Base-by-base conservation (phyloP, 306 rosid genomes). In the Sesbania bispinosa region DNA sequence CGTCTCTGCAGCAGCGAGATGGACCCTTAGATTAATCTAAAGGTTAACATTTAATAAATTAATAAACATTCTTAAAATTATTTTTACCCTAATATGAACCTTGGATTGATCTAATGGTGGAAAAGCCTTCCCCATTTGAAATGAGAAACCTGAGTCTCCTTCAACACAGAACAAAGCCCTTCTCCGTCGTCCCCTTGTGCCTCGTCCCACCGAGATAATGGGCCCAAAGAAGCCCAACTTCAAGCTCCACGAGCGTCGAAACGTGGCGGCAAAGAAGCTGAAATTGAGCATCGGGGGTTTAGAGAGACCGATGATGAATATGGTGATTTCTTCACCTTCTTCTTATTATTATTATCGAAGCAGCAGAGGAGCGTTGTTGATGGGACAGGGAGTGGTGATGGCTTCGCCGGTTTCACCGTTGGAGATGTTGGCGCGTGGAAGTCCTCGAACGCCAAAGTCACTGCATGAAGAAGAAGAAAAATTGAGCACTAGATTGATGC, bases 191-290 rank as follows among this genome's bases (percentile, higher is more conserved):
- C 24, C 88, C 87, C 0, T 60, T 90, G 0, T 85, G 90, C 3
- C 76, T 79, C 42, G 23, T n/a, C n/a, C 82, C 52, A 0, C 66
- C 24, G 82, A 83, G 1, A 16, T 14, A 3, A 63, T 83, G 13
- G 85, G 88, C 2, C 90, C 88, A 0, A 85, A 87, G 10, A 81
- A 81, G 19, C 80, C 89, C 0, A 48, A 78, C 67, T 90, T 82
- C 73, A 92, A 92, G 76, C 97, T 94, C 60, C 98, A 86, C 71
- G 98, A 94, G 68, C 92, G 98, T 4, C 82, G 97, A 29, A 85
- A 67, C 33, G 46, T 79, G 13, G n/a, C n/a, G 42, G 7, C 83
- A 26, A 94, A 81, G 81, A 94, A 89, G 79, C 87, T 90, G n/a
- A 90, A 88, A 59, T 83, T 92, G 29, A 73, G 68, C 58, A 73